Evolutionary conservation across 169 alveolate species (phyloP).

Genomic region (Cryptosporidium felis): DNA sequence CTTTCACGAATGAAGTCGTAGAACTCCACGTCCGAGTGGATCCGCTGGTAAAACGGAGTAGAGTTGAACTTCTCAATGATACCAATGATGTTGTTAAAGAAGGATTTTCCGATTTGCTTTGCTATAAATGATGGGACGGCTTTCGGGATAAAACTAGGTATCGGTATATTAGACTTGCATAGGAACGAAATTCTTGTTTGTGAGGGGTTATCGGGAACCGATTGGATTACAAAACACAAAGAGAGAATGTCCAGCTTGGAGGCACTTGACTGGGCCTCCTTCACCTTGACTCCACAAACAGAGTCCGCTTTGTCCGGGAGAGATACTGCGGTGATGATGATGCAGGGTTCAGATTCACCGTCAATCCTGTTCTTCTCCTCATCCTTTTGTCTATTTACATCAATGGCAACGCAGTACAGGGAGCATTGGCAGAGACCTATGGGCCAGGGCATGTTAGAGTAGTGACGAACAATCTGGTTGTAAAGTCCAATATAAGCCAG

Average conservation of each 20-base stretch:
- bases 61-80: slow-evolving; percentile 33
- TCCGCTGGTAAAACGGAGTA: slow-evolving; percentile 45
- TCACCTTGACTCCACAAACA: slow-evolving; percentile 61
- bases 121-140: slow-evolving; percentile 70
- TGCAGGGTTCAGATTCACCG: slow-evolving; percentile 25
- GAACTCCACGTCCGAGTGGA: slow-evolving; percentile 22
- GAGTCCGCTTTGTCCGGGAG: slow-evolving; percentile 61
- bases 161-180: slow-evolving; percentile 53
- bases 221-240: slow-evolving; percentile 53
- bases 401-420: slow-evolving; percentile 64
- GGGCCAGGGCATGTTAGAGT: slow-evolving; percentile 68
- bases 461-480: slow-evolving; percentile 56
- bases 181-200: slow-evolving; percentile 66
- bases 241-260: slow-evolving; percentile 59
- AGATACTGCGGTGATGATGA: slow-evolving; percentile 64
- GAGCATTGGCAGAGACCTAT: slow-evolving; percentile 67
- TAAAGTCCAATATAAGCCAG: slow-evolving; percentile 58
- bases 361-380: no score
- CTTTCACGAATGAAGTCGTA: slow-evolving; percentile 31
- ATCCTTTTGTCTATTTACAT: slow-evolving; percentile 4
- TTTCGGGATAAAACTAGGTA: slow-evolving; percentile 42
- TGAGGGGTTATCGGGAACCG: slow-evolving; percentile 11
- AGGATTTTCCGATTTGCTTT: slow-evolving; percentile 48
- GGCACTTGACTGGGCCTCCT: slow-evolving; percentile 38
- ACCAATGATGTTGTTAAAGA: slow-evolving; percentile 33